These are phyloP conservation scores for Hypoxylon rubiginosum DNA, from an alignment of 2,329 filamentous ascomycete species.

Conservation along the genomic window DNA sequence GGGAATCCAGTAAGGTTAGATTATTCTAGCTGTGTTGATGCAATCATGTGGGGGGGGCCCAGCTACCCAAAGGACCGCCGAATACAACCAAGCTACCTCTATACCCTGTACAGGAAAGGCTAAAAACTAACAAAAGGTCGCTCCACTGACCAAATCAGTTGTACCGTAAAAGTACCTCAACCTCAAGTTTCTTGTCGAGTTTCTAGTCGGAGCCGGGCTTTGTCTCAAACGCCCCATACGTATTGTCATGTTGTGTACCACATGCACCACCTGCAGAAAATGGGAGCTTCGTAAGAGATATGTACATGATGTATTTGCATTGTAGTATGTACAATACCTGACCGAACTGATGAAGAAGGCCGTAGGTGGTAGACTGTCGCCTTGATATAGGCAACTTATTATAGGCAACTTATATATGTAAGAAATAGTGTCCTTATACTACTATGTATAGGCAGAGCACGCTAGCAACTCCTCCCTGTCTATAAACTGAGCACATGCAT, in stretches of 20 bases:
- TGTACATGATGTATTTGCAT: conserved; percentile 13
- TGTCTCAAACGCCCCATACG: conserved; percentile 34
- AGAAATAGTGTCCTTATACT: no score
- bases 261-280: not conserved
- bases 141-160: conserved; percentile 20
- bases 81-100: not conserved
- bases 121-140: not conserved
- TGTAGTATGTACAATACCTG: not conserved
- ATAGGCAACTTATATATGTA: conserved; percentile 1
- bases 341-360: not conserved
- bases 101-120: not conserved
- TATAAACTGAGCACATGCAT: conserved; percentile 17
- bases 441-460: conserved; percentile 10
- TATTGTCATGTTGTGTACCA: conserved; percentile 8
- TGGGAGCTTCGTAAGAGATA: not conserved
- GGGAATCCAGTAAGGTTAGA: conserved; percentile 40
- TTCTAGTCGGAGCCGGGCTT: conserved; percentile 32
- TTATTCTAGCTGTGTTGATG: conserved; percentile 44
- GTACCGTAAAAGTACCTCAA: conserved; percentile 18
- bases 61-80: not conserved
- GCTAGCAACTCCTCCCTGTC: no score
- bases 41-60: conserved; percentile 46
- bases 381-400: conserved; percentile 2
- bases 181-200: conserved; percentile 17
- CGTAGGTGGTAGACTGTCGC: not conserved